Percentiles rank a stretch among this genome's conserved stretches.
Conservation (phyloP, 768 basidiomycete species). For the Trametes maxima region DNA sequence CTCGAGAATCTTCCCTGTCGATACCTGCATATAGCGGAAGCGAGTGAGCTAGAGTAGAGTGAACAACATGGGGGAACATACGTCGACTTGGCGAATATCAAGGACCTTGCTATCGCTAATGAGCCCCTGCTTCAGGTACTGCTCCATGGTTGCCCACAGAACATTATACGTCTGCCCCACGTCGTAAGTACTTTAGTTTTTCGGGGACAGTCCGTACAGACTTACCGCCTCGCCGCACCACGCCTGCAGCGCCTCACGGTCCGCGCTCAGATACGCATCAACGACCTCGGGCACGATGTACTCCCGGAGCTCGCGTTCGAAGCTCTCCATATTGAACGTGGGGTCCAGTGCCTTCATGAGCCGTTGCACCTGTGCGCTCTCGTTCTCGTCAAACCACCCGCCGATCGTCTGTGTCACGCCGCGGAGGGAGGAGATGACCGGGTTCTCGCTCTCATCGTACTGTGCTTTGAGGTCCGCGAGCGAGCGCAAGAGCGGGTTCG, state of each 20-base stretch:
- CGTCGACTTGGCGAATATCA: slow-evolving; percentile 97
- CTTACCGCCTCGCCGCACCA: slow-evolving; percentile 98
- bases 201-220: slow-evolving; percentile 8
- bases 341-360: slow-evolving; percentile 90
- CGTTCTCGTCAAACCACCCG: slow-evolving; percentile 95
- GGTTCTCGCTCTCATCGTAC: slow-evolving; percentile 93
- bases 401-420: slow-evolving; percentile 84
- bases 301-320: slow-evolving; percentile 89
- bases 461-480: slow-evolving; percentile 61
- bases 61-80: slow-evolving; percentile 41
- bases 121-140: slow-evolving; percentile 87
- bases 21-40: slow-evolving; percentile 51
- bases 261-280: slow-evolving; percentile 92
- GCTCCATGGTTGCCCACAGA: slow-evolving; percentile 97
- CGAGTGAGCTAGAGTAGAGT: background rate
- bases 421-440: slow-evolving; percentile 79
- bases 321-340: slow-evolving; percentile 79
- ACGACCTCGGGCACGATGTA: slow-evolving; percentile 98
- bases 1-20: slow-evolving; percentile 87
- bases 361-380: slow-evolving; percentile 93
- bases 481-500: slow-evolving; percentile 72
- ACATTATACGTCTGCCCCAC: slow-evolving; percentile 85
- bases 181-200: background rate
- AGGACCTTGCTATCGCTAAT: slow-evolving; percentile 92
- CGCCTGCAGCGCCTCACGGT: slow-evolving; percentile 77